Percentiles rank a stretch among this genome's conserved stretches.
These are phyloP conservation scores for Pterocarpus macrocarpus DNA, from an alignment of 306 rosid genomes.

Conservation along the genomic window DNA sequence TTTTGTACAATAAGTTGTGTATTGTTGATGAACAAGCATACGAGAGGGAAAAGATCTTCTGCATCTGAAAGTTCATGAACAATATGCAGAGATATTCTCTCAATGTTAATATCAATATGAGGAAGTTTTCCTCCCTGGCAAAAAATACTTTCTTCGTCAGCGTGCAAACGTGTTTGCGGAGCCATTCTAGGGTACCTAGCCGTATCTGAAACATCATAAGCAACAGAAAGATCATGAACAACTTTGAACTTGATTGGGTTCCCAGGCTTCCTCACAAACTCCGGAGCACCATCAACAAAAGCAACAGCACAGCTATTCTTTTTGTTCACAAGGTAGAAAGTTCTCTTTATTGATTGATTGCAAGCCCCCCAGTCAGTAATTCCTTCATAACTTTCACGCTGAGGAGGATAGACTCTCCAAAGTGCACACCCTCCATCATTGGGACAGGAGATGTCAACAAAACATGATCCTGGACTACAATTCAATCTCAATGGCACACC, in stretches of 20 bases:
- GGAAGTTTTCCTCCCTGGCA: slow-evolving; percentile 61
- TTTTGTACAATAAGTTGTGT: slow-evolving; percentile 69
- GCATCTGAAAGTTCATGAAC: slow-evolving; percentile 78
- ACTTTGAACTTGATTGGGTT: slow-evolving; percentile 90
- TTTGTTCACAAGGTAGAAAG: slow-evolving; percentile 79
- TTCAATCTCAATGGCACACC: slow-evolving; percentile 84
- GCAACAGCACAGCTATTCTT: slow-evolving; percentile 85
- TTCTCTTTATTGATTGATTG: slow-evolving; percentile 64
- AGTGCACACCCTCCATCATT: slow-evolving; percentile 68
- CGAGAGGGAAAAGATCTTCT: slow-evolving; percentile 74
- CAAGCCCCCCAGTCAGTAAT: slow-evolving; percentile 70
- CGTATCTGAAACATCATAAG: slow-evolving; percentile 52
- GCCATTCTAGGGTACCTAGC: slow-evolving; percentile 56
- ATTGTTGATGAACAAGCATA: slow-evolving; percentile 61
- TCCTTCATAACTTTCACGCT: slow-evolving; percentile 60
- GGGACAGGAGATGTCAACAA: slow-evolving; percentile 74
- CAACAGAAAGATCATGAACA: slow-evolving; percentile 55
- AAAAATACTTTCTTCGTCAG: slow-evolving; percentile 53
- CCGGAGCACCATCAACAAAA: slow-evolving; percentile 80
- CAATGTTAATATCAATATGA: slow-evolving; percentile 63
- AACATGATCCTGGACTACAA: slow-evolving; percentile 74
- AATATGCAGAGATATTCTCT: slow-evolving; percentile 68
- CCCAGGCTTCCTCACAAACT: slow-evolving; percentile 90
- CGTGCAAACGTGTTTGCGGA: slow-evolving; percentile 46
- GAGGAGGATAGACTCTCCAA: slow-evolving; percentile 69